A percentile compares a stretch with the other conserved stretches of the same genome.
phyloP scores from a whole-genome alignment of 2,329 filamentous ascomycete genomes.

The Blumeriella jaapii region DNA sequence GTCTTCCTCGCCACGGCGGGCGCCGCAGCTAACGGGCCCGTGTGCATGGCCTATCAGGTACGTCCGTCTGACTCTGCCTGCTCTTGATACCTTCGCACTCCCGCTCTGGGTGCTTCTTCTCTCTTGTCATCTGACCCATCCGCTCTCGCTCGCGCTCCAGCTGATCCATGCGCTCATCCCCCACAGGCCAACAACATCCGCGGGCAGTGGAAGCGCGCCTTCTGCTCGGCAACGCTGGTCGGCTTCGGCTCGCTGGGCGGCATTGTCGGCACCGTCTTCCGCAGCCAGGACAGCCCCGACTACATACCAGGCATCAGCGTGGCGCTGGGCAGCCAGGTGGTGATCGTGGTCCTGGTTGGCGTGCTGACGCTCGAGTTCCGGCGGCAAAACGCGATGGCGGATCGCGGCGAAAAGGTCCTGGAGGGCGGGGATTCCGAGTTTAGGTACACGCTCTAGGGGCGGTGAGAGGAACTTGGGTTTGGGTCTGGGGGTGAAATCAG shows the following conservation, averaged over 20 bases:
- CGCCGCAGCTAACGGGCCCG: constrained; percentile 65
- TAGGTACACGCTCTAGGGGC: constrained; percentile 20
- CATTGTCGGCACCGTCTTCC: constrained; percentile 66
- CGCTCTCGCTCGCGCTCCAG: neutral
- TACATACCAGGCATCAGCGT: constrained; percentile 30
- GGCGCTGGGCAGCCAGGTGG: constrained; percentile 12
- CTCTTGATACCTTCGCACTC: too few relatives aligned
- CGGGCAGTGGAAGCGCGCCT: constrained; percentile 78
- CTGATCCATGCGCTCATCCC: too few relatives aligned
- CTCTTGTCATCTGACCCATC: too few relatives aligned
- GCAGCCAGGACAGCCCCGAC: constrained; percentile 38
- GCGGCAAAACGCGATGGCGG: constrained; percentile 25
- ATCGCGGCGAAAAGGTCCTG: constrained; percentile 26
- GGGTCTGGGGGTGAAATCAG: too few relatives aligned
- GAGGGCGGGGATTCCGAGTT: constrained; percentile 26
- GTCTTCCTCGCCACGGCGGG: constrained; percentile 38
- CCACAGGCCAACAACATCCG: constrained; percentile 64
- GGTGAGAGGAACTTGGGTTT: too few relatives aligned
- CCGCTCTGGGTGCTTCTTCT: too few relatives aligned
- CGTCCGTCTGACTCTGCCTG: too few relatives aligned
- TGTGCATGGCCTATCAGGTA: constrained; percentile 52
- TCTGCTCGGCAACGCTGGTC: constrained; percentile 65
- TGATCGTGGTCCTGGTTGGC: constrained; percentile 19
- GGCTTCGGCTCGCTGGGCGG: constrained; percentile 69
- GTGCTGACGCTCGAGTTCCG: constrained; percentile 24